Percentiles rank a stretch among this genome's conserved stretches.
Conservation (phyloP, 75 land plant species). For the Pseudotsuga menziesii region DNA sequence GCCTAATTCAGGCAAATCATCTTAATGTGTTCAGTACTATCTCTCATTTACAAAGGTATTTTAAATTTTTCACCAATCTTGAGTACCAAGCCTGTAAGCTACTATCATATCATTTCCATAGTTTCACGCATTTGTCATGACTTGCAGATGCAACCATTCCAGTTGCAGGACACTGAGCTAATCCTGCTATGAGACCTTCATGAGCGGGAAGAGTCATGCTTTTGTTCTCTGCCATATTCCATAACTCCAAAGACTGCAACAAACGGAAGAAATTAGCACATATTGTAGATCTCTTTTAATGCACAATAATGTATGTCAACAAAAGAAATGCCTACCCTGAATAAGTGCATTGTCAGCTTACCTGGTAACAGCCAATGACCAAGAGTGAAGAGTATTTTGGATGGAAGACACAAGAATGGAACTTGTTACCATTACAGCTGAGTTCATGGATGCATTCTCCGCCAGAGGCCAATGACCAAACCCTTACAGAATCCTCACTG, state of each 20-base stretch:
- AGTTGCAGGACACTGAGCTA: conserved; percentile 64
- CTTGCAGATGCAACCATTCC: conserved; percentile 93
- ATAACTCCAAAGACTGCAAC: conserved; percentile 66
- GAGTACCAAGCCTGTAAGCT: too few relatives aligned
- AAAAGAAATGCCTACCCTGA: too few relatives aligned
- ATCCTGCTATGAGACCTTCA: conserved; percentile 77
- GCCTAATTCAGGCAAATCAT: too few relatives aligned
- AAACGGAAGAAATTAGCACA: background rate
- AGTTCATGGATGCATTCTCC: conserved; percentile 40
- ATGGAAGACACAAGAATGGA: conserved; percentile 57
- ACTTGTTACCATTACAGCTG: conserved; percentile 40
- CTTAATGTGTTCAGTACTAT: too few relatives aligned
- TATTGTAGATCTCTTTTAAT: too few relatives aligned
- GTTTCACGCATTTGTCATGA: conserved; percentile 82
- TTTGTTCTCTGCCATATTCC: conserved; percentile 71
- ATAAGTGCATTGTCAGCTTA: background rate
- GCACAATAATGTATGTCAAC: background rate
- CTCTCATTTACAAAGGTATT: too few relatives aligned
- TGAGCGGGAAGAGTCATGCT: conserved; percentile 71
- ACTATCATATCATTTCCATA: conserved; percentile 58
- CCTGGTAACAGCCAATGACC: conserved; percentile 58
- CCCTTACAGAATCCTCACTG: conserved; percentile 32
- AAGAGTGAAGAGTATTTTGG: conserved; percentile 37
- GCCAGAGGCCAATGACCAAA: conserved; percentile 20
- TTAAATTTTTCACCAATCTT: too few relatives aligned